Conservation (phyloP, 768 basidiomycete genomes). For the Mycena sanguinolenta region DNA sequence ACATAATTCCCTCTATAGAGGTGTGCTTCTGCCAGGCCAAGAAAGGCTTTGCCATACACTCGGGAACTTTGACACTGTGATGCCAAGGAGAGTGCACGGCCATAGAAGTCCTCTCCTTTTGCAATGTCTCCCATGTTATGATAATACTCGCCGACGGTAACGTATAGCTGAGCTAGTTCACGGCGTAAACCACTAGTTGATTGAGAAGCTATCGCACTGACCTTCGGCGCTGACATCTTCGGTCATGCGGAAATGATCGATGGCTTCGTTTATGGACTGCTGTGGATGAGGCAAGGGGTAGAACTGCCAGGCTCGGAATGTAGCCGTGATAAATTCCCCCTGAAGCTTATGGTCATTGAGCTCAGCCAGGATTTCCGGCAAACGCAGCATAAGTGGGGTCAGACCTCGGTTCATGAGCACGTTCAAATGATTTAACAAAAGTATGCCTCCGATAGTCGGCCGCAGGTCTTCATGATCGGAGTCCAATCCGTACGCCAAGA, state of each 20-base stretch:
- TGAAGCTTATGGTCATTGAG: constrained; percentile 7
- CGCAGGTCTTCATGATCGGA: not conserved
- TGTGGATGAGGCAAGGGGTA: not conserved
- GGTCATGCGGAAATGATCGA: not conserved
- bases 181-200: not conserved
- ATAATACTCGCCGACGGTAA: constrained; percentile 1
- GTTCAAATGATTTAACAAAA: not conserved
- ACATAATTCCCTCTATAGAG: constrained; percentile 1
- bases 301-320: constrained; percentile 4
- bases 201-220: not conserved
- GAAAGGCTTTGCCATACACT: not conserved
- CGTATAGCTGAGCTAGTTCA: not conserved
- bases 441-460: not conserved
- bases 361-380: not conserved
- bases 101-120: constrained; percentile 1
- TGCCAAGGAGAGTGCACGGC: constrained; percentile 9
- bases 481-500: not conserved
- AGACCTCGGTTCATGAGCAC: constrained; percentile 8
- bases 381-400: not conserved
- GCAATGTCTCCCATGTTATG: not conserved
- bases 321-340: not conserved
- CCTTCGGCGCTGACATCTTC: not conserved
- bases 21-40: not conserved
- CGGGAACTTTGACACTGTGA: not conserved
- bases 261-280: not conserved